Evolutionary conservation across 257 asterid genomes (phyloP).

Genomic region (Galeopsis tetrahit): DNA sequence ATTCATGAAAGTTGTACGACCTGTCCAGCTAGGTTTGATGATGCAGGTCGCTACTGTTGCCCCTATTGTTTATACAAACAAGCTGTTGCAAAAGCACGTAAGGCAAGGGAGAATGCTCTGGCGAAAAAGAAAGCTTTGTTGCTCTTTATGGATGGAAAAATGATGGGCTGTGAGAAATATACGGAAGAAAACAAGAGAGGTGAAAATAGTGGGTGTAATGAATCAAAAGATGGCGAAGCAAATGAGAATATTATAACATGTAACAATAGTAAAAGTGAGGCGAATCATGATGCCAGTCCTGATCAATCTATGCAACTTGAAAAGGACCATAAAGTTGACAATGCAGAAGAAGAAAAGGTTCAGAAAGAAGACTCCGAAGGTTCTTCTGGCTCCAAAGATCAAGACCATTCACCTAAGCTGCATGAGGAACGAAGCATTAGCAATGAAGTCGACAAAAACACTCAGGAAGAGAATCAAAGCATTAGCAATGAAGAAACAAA

Average conservation of each 20-base stretch:
- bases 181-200: constrained; percentile 33
- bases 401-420: constrained; percentile 25
- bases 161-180: constrained; percentile 35
- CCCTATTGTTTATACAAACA: constrained; percentile 69
- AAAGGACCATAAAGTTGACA: constrained; percentile 22
- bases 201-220: constrained; percentile 31
- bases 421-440: constrained; percentile 20
- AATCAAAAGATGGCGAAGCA: constrained; percentile 22
- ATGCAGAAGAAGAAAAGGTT: constrained; percentile 32
- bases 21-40: constrained; percentile 58
- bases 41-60: constrained; percentile 65
- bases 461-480: constrained; percentile 31
- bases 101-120: constrained; percentile 59
- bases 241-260: constrained; percentile 20
- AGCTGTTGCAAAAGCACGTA: constrained; percentile 51
- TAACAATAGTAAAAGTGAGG: constrained; percentile 11
- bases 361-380: constrained; percentile 35
- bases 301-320: constrained; percentile 28
- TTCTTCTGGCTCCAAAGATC: constrained; percentile 33
- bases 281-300: constrained; percentile 21
- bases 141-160: constrained; percentile 49
- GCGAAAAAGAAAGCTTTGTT: constrained; percentile 62
- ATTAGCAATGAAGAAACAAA: not conserved
- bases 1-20: constrained; percentile 71
- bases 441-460: constrained; percentile 30